These are phyloP conservation scores for Fusarium chuoi DNA, from an alignment of 2,329 filamentous ascomycete species.

Conservation along the genomic window DNA sequence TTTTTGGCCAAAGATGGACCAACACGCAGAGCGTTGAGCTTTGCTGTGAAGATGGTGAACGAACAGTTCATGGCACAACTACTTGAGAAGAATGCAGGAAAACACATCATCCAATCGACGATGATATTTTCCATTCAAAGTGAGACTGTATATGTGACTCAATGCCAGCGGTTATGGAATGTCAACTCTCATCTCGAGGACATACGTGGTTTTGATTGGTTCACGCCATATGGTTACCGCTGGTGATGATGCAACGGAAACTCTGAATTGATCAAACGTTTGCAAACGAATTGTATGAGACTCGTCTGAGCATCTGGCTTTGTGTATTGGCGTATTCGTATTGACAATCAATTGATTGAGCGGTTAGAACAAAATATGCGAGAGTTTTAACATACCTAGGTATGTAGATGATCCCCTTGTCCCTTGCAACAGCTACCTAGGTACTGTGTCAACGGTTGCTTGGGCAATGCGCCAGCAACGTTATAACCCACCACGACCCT, in stretches of 20 bases:
- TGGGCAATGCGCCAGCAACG: slow-evolving; percentile 39
- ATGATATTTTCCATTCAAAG: not conserved
- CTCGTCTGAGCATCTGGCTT: not conserved
- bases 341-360: not conserved
- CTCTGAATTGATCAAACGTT: not conserved
- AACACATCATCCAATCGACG: not conserved
- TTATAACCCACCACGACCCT: slow-evolving; percentile 19
- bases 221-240: not conserved
- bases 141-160: not conserved
- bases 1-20: not conserved
- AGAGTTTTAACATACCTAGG: not conserved
- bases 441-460: slow-evolving; percentile 34
- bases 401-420: slow-evolving; percentile 3
- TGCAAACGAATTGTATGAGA: not conserved
- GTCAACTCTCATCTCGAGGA: not conserved
- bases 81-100: slow-evolving; percentile 1
- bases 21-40: not conserved
- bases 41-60: not conserved
- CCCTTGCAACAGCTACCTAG: slow-evolving; percentile 19
- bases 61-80: not conserved
- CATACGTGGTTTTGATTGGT: slow-evolving; percentile 22
- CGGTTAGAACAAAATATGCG: not conserved
- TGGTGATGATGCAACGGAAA: slow-evolving; percentile 19
- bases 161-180: slow-evolving; percentile 3
- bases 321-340: not conserved